Evolutionary conservation across 768 basidiomycete species (phyloP).

Genomic region (Phlebiopsis flavidoalba): DNA sequence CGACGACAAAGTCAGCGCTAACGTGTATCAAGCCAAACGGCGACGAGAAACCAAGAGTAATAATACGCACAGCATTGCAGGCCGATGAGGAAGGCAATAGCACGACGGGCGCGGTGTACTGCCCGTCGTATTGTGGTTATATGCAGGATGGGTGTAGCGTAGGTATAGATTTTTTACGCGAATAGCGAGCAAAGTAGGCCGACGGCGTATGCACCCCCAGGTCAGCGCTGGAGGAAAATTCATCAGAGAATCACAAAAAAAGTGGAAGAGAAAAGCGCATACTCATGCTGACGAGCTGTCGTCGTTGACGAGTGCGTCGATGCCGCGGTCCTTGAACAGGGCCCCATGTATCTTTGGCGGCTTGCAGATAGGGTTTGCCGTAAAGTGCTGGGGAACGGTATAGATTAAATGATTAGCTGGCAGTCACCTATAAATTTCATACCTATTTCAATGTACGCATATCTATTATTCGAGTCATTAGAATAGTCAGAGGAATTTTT

Average conservation of each 20-base stretch:
- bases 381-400: conserved; percentile 55
- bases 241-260: background rate
- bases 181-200: conserved; percentile 74
- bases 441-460: conserved; percentile 83
- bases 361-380: conserved; percentile 75
- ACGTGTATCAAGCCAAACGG: background rate
- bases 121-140: conserved; percentile 59
- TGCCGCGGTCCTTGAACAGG: conserved; percentile 72
- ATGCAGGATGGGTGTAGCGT: conserved; percentile 54
- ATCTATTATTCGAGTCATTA: conserved; percentile 32
- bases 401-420: background rate
- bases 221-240: conserved; percentile 45
- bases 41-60: background rate
- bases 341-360: conserved; percentile 82
- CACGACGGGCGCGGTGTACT: conserved; percentile 74
- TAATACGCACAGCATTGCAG: conserved; percentile 51
- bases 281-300: conserved; percentile 66
- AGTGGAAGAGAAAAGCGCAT: background rate
- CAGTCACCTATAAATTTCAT: background rate
- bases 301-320: conserved; percentile 81
- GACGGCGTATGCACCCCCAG: conserved; percentile 76
- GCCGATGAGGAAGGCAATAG: conserved; percentile 82
- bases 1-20: conserved; percentile 64
- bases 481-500: background rate
- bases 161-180: conserved; percentile 75